Conservation (phyloP, 305 asterid species). For the Coffea humblotiana region DNA sequence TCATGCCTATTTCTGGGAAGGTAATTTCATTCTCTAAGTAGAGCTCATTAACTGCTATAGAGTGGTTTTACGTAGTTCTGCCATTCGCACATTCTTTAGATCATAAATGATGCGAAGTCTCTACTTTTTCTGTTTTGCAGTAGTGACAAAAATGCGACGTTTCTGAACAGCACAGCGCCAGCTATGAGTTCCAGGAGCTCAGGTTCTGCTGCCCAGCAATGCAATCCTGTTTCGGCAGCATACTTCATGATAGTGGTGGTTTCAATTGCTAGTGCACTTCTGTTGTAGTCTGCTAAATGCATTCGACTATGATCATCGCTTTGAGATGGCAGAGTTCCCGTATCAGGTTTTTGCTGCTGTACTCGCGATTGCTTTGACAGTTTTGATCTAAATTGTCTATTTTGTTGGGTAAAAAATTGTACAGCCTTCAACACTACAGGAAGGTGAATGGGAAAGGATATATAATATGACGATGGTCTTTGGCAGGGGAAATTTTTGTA, state of each 20-base stretch:
- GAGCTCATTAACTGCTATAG: background rate
- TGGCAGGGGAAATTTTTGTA: background rate
- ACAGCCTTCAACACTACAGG: background rate
- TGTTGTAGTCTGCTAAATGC: conserved; percentile 20
- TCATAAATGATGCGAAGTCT: background rate
- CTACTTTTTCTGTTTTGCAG: conserved; percentile 26
- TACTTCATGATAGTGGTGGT: conserved; percentile 30
- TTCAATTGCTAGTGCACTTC: conserved; percentile 31
- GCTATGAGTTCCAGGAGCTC: conserved; percentile 62
- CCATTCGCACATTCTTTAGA: background rate
- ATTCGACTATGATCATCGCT: background rate
- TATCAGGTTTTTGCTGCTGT: background rate
- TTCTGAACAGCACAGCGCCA: conserved; percentile 62
- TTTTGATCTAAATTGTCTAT: background rate
- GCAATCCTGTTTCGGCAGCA: conserved; percentile 16
- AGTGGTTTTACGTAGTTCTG: background rate
- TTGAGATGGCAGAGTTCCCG: background rate
- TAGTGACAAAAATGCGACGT: conserved; percentile 43
- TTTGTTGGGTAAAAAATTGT: background rate
- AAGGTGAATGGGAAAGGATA: background rate
- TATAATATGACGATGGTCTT: too few species aligned
- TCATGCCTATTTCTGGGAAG: conserved; percentile 65
- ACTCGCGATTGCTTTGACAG: background rate
- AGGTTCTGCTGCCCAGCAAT: conserved; percentile 23
- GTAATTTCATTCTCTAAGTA: conserved; percentile 26